Conservation (phyloP, 2,329 filamentous ascomycete genomes). For the Fusarium albidum region DNA sequence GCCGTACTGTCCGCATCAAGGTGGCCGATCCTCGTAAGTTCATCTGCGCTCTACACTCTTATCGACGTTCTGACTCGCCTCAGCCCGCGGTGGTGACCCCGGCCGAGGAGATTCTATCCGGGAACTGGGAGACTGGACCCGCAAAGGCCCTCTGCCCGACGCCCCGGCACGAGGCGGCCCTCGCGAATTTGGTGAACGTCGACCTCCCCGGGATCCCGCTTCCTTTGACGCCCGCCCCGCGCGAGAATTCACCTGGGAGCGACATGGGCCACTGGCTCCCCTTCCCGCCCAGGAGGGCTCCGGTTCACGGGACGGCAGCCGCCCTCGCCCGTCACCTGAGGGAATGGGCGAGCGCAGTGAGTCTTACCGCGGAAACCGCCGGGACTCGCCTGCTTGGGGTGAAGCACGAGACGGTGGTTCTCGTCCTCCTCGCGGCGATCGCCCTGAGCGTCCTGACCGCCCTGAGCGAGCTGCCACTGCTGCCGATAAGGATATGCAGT, state of each 20-base stretch:
- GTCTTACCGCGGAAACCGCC: conserved; percentile 68
- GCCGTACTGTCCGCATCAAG: conserved; percentile 90
- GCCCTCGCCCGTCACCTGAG: conserved; percentile 55
- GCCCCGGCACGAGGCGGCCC: conserved; percentile 65
- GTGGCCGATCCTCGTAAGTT: conserved; percentile 95
- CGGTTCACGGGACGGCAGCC: conserved; percentile 63
- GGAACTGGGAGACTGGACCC: conserved; percentile 89
- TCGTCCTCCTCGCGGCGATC: conserved; percentile 74
- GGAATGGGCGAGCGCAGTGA: conserved; percentile 67
- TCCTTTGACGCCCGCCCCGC: conserved; percentile 65
- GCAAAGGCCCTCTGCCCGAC: conserved; percentile 87
- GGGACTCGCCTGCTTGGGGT: conserved; percentile 79
- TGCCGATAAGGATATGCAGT: conserved; percentile 91
- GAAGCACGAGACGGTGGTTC: conserved; percentile 79
- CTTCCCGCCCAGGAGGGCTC: conserved; percentile 60
- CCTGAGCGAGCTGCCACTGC: conserved; percentile 80
- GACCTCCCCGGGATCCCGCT: conserved; percentile 70
- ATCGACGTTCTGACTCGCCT: conserved; percentile 45
- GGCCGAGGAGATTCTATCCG: conserved; percentile 69
- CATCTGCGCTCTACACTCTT: background rate
- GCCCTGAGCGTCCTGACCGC: conserved; percentile 79
- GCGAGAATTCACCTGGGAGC: conserved; percentile 89
- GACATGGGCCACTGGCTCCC: conserved; percentile 89
- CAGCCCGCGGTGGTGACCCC: conserved; percentile 82
- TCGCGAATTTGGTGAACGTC: conserved; percentile 67